Conservation (phyloP, 2,329 filamentous ascomycete genomes). For the Leptographium procerum region DNA sequence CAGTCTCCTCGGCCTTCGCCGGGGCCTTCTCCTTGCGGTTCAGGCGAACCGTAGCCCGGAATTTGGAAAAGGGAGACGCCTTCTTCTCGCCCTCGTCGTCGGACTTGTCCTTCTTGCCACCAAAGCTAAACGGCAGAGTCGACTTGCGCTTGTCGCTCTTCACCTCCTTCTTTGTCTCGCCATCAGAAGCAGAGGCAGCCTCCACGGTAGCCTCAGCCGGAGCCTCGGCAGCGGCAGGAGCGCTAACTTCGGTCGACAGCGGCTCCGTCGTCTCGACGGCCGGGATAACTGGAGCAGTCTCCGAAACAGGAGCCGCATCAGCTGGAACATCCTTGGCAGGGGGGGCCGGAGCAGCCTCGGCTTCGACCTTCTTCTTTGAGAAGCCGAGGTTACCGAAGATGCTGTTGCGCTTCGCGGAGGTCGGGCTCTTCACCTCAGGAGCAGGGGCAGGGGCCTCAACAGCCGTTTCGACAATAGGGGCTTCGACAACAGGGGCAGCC, state of each 20-base stretch:
- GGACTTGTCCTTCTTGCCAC: slow-evolving; percentile 64
- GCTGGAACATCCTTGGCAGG: slow-evolving; percentile 31
- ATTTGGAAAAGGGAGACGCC: slow-evolving; percentile 46
- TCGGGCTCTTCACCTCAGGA: slow-evolving; percentile 27
- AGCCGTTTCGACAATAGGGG: slow-evolving; percentile 15
- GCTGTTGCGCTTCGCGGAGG: slow-evolving; percentile 37
- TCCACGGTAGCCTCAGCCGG: slow-evolving; percentile 27
- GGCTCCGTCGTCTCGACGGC: slow-evolving; percentile 46
- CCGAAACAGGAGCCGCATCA: slow-evolving; percentile 31
- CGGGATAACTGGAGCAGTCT: slow-evolving; percentile 47
- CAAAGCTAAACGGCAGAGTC: slow-evolving; percentile 58
- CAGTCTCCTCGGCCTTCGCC: slow-evolving; percentile 26
- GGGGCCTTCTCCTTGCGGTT: slow-evolving; percentile 30
- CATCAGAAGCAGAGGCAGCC: slow-evolving; percentile 30
- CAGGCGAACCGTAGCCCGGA: slow-evolving; percentile 44
- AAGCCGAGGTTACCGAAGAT: slow-evolving; percentile 44
- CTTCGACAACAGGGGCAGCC: slow-evolving; percentile 20
- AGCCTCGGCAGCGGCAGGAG: slow-evolving; percentile 34
- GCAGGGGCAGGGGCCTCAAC: slow-evolving; percentile 17
- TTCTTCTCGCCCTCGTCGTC: slow-evolving; percentile 54
- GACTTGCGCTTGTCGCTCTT: slow-evolving; percentile 76
- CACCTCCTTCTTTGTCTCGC: slow-evolving; percentile 48
- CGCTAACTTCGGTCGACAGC: slow-evolving; percentile 41
- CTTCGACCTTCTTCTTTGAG: slow-evolving; percentile 47
- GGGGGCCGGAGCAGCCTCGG: slow-evolving; percentile 29